Evolutionary conservation across 805 yeast species (phyloP).

Genomic region (Wickerhamomyces rabaulensis): DNA sequence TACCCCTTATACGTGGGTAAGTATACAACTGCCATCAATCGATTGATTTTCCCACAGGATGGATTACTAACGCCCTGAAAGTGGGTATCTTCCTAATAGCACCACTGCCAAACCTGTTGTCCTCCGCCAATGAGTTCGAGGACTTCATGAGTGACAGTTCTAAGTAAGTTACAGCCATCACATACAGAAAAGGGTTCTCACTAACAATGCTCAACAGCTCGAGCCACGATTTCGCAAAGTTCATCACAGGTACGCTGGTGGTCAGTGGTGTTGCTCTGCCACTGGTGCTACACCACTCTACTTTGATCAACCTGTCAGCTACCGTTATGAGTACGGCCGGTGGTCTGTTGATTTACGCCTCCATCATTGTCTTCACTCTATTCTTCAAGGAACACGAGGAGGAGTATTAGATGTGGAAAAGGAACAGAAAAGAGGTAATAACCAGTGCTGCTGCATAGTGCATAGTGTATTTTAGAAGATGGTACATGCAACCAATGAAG

Average conservation of each 20-base stretch:
- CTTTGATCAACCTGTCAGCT: conserved; percentile 64
- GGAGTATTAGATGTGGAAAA: conserved; percentile 23
- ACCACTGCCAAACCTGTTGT: conserved; percentile 64
- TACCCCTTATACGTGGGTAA: conserved; percentile 71
- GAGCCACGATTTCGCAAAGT: conserved; percentile 75
- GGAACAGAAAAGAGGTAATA: neutral
- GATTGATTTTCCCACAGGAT: neutral
- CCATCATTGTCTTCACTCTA: conserved; percentile 76
- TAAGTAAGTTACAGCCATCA: conserved; percentile 25
- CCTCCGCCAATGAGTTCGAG: conserved; percentile 38
- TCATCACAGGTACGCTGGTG: conserved; percentile 70
- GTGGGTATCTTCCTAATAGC: conserved; percentile 63
- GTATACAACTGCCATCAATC: conserved; percentile 18
- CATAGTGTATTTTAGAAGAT: neutral
- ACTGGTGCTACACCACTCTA: conserved; percentile 68
- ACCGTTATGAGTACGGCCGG: conserved; percentile 75
- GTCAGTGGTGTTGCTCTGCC: conserved; percentile 76
- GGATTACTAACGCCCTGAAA: conserved; percentile 1
- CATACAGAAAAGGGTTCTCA: conserved; percentile 7
- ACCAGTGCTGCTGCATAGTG: conserved; percentile 11
- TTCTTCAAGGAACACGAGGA: conserved; percentile 54
- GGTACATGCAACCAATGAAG: neutral
- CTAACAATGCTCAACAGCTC: conserved; percentile 21
- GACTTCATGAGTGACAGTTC: conserved; percentile 60
- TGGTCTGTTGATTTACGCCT: conserved; percentile 76